These are phyloP conservation scores for Stygiomarasmius scandens DNA, from an alignment of 1,284 basidiomycete genomes.

Conservation along the genomic window DNA sequence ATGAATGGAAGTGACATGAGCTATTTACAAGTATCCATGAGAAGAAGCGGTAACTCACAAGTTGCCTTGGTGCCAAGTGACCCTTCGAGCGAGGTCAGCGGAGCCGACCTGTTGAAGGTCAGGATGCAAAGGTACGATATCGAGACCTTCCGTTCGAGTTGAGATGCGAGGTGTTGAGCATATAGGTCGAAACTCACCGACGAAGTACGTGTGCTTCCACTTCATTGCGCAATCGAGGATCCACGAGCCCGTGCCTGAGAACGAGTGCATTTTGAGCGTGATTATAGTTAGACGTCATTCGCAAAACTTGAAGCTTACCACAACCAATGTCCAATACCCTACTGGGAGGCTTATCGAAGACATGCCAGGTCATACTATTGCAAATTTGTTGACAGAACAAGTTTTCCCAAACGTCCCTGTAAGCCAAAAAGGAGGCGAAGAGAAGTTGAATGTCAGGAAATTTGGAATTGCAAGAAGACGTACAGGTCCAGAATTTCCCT, in stretches of 20 bases:
- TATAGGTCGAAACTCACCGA: constrained; percentile 44
- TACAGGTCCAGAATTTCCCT: constrained; percentile 63
- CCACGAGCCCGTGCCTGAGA: constrained; percentile 66
- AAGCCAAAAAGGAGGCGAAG: constrained; percentile 4
- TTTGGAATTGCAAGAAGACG: too few relatives aligned
- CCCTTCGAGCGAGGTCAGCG: constrained; percentile 55
- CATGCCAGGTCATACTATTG: constrained; percentile 62
- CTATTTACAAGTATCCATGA: constrained; percentile 3
- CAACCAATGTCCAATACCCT: constrained; percentile 75
- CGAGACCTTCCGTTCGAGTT: constrained; percentile 51
- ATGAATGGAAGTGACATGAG: constrained; percentile 16
- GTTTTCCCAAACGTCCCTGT: constrained; percentile 72
- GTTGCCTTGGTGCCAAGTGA: constrained; percentile 71
- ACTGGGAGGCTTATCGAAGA: constrained; percentile 56
- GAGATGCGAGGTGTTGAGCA: constrained; percentile 6
- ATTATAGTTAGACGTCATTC: background rate
- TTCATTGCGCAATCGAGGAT: constrained; percentile 58
- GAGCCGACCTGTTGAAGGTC: constrained; percentile 57
- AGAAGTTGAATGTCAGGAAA: constrained; percentile 8
- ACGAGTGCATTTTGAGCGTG: constrained; percentile 10
- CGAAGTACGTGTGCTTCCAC: constrained; percentile 66
- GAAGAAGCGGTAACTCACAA: constrained; percentile 49
- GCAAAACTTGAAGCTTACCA: constrained; percentile 42
- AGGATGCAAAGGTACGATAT: constrained; percentile 69
- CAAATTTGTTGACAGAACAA: constrained; percentile 54